Base-by-base conservation (phyloP, 257 asterid species). In the Datura wrightii region DNA sequence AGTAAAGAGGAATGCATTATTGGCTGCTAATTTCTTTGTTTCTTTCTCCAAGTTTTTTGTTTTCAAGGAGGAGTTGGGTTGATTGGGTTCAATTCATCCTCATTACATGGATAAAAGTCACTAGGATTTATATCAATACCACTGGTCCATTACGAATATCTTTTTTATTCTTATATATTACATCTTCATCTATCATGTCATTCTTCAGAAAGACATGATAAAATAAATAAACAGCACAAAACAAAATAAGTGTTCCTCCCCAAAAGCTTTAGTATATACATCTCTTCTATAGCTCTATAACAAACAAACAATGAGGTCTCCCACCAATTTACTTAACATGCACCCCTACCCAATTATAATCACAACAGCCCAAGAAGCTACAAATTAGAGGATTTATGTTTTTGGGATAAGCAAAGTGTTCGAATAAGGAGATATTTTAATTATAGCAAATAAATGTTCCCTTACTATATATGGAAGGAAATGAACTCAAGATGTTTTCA, bases 141-240 rank as follows among this genome's bases (percentile, higher is more conserved):
- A 69, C 52, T 16, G 79, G 53, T 69, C 50, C 34, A 41, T 8
- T 69, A 39, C 10, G 52, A 69, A 6, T 31, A 69, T 69, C 78
- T 52, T 16, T 39, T 13, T 69, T 69, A 39, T 39, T 69, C 46
- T 31, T 69, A 69, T 39, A 69, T 69, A 42, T 39, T 69, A 16
- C 31, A 39, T 39, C 52, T 39, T 39, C 79, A 69, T 69, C 53
- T 39, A 69, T 16, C 48, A 16, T 39, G 8, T 69, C 53, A 69
- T 69, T 42, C 31, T 18, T 53, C 79, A 3, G 53, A 69, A 69
- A 69, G 79, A 67, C 31, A 1, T 7, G 15, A 34, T 31, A 69
- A 69, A 69, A 69, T 19, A 69, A 69, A 39, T 69, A 69, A 69
- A 69, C 34, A 69, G 50, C 24, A 69, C 53, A 39, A 39, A n/a